Evolutionary conservation across 345 rosid genomes (phyloP).

Genomic region (Zanthoxylum bungeanum): DNA sequence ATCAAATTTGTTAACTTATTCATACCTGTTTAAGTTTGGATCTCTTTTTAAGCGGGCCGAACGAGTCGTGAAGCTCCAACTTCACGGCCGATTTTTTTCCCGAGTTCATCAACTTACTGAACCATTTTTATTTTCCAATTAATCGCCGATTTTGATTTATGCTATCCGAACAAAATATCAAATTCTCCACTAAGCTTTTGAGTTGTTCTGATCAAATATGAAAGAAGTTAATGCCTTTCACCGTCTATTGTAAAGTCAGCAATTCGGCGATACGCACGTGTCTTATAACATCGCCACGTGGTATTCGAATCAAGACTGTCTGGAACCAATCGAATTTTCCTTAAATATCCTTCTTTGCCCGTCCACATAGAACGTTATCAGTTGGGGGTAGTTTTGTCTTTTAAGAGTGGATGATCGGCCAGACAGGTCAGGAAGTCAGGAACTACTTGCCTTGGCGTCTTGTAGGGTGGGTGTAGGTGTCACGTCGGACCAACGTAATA

Average conservation of each 20-base stretch:
- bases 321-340: neutral
- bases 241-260: neutral
- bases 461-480: neutral
- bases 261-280: constrained; percentile 21
- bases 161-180: neutral
- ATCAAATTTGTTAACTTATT: neutral
- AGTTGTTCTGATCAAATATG: neutral
- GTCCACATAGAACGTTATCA: too few species aligned
- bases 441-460: neutral
- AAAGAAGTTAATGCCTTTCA: neutral
- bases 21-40: constrained; percentile 38
- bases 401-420: too few species aligned
- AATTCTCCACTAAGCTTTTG: neutral
- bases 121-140: constrained; percentile 31
- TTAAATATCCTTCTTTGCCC: too few species aligned
- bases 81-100: constrained; percentile 28
- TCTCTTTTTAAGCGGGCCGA: constrained; percentile 37
- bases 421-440: too few species aligned
- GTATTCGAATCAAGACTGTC: neutral
- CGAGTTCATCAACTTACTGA: constrained; percentile 42
- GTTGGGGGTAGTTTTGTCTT: constrained; percentile 6
- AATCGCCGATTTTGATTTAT: neutral
- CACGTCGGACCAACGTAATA: too few species aligned
- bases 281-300: constrained; percentile 15
- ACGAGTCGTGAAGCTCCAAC: constrained; percentile 37